Evolutionary conservation across 768 basidiomycete genomes (phyloP), one percentile per base, ranked within the genome.

Genomic region (Pleurotus salmoneostramineus): DNA sequence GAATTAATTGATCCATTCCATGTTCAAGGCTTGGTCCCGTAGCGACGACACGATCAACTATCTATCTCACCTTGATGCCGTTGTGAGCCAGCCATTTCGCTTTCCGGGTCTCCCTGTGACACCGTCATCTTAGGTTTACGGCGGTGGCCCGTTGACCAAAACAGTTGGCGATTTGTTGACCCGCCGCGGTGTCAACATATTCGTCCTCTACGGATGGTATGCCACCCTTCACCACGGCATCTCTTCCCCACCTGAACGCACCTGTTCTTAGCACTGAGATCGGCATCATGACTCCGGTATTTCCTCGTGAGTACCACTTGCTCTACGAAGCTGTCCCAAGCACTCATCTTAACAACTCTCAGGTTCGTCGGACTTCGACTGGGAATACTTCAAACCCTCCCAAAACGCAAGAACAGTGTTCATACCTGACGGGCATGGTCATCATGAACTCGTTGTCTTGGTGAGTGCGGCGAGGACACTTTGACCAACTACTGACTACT

Each of bases 381-480:
- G 76, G 74, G 65, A 71, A 34, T 79, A 74, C 64, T 66, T 78
- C 57, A 56, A 27, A 27, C 60, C 58, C 59, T 66, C 52, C 34
- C 68, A 14, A 21, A 58, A 2, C 50, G 62, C 5, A 46, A 70
- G 15, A 61, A 62, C 68, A 5, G 62, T 67, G 15, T 73, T 73
- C 65, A 50, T 60, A 7, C 68, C 75, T 1, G 65, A 74, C 50
- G 74, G 63, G 2, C 68, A 72, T 32, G 66, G 60, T 5, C 66
- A 67, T 0, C 78, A 66, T 37, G 79, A 80, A 58, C 62, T 70
- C 5, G 70, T 78, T 14, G 49, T 75, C 7, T 62, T 77, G 61
- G 78, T 80, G 55, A 60, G 6, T 31, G 6, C 15, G 3, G 35
- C 48, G 48, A 40, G 37, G 37, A 50, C 0, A 14, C 49, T 17